Base-by-base conservation (phyloP, 768 basidiomycete genomes). In the Gelatoporia subvermispora region DNA sequence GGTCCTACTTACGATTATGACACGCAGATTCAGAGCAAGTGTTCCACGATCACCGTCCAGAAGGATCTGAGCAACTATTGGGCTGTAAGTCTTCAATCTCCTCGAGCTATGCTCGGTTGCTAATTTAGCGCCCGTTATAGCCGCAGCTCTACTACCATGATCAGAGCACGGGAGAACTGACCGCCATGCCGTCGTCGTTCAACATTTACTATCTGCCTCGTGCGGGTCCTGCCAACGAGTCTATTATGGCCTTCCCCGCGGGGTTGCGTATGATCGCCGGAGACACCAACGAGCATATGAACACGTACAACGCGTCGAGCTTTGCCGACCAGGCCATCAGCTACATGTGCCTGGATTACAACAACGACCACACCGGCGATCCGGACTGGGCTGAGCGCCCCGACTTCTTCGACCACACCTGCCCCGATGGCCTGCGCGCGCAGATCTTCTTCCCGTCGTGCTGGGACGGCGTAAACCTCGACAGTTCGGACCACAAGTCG, bases 401-500 rank as follows among this genome's bases (percentile, higher is more conserved):
- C 25, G 35, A 51, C 42, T 45, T 57, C 41, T 49, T 50, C 23
- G 28, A 41, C 25, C 57, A 56, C 36, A 42, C 41, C 5, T 68
- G 67, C 41, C 52, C 59, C 15, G 45, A 56, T 34, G 65, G 64
- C 9, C 52, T 65, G 38, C 58, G 64, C 22, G 59, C 57, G 2
- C 66, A 66, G 44, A 37, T 66, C 0, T 63, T 66, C 50, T 65
- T 70, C 60, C 64, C 60, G 16, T 49, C 53, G 22, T 71, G 66
- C 63, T 71, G 71, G 71, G 65, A 73, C 48, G 72, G 72, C 34
- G 48, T 56, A 41, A 65, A 72, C 55, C 54, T 70, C 25, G 68
- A 73, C 54, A 65, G 64, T 16, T 10, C 62, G 0, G 67, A 72
- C 52, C 70, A 71, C 59, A 65, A 65, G 55, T 63, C 62, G 8